phyloP scores from a whole-genome alignment of 306 rosid species.

The Datisca glomerata region DNA sequence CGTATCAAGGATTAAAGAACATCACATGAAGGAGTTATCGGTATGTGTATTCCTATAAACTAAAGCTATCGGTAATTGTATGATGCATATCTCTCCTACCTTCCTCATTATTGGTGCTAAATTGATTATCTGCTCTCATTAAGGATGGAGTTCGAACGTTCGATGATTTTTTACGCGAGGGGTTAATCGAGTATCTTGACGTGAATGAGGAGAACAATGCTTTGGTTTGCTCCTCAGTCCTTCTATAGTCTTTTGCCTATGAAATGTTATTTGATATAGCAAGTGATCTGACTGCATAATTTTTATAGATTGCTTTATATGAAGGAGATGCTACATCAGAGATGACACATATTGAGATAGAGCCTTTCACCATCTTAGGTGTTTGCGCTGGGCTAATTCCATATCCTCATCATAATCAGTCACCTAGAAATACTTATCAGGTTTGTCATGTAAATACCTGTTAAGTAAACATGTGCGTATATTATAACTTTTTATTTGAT shows the following conservation, averaged over 20 bases:
- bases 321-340: conserved; percentile 61
- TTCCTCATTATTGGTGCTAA: background rate
- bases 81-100: background rate
- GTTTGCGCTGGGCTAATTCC: conserved; percentile 90
- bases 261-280: conserved; percentile 7
- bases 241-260: conserved; percentile 8
- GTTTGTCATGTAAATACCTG: conserved; percentile 18
- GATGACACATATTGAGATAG: conserved; percentile 84
- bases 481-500: no score
- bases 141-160: conserved; percentile 83
- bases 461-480: no score
- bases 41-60: conserved; percentile 25
- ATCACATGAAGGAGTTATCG: conserved; percentile 85
- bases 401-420: conserved; percentile 96
- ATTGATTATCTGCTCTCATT: conserved; percentile 8
- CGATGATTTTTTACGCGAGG: conserved; percentile 74
- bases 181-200: conserved; percentile 92
- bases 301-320: conserved; percentile 71
- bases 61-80: background rate
- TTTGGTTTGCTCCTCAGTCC: conserved; percentile 43
- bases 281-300: conserved; percentile 4
- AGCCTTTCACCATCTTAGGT: conserved; percentile 88
- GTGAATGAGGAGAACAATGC: conserved; percentile 96
- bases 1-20: conserved; percentile 62
- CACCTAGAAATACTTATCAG: conserved; percentile 98